A percentile compares a stretch with the other conserved stretches of the same genome.
These are phyloP conservation scores for Alternaria sp. DNA, from an alignment of 2,329 filamentous ascomycete genomes.

Conservation along the genomic window DNA sequence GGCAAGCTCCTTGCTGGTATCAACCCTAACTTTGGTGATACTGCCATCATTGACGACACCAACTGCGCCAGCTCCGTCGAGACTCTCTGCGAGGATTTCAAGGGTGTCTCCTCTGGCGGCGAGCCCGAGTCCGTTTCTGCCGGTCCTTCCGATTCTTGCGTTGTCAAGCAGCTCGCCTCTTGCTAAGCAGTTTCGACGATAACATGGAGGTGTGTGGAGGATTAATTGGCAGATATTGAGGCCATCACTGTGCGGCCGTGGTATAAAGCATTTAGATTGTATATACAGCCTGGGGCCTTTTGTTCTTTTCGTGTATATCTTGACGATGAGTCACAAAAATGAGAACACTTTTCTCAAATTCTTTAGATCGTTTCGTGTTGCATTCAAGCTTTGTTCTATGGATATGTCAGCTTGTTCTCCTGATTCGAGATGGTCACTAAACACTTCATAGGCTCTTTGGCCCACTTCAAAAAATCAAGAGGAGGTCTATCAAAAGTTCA, in stretches of 20 bases:
- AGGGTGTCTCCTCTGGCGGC: slow-evolving; percentile 41
- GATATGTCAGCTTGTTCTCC: no score
- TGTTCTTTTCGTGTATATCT: slow-evolving; percentile 30
- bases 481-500: no score
- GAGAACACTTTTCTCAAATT: neutral
- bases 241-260: neutral
- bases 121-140: slow-evolving; percentile 40
- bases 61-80: slow-evolving; percentile 42
- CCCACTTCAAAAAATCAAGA: no score
- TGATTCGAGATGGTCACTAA: no score
- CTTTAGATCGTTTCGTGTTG: neutral
- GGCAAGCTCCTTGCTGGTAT: slow-evolving; percentile 59
- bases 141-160: slow-evolving; percentile 45
- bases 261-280: slow-evolving; percentile 5
- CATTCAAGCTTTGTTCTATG: neutral
- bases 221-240: neutral
- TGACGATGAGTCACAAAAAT: neutral
- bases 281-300: slow-evolving; percentile 11
- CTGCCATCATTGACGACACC: slow-evolving; percentile 56
- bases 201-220: neutral
- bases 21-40: slow-evolving; percentile 62
- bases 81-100: slow-evolving; percentile 47
- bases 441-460: no score
- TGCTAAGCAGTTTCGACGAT: slow-evolving; percentile 28
- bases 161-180: slow-evolving; percentile 28